Percentiles rank a stretch among this genome's conserved stretches.
These are phyloP conservation scores for Cryphonectria parasitica DNA, from an alignment of 2,329 filamentous ascomycete genomes.

Conservation along the genomic window DNA sequence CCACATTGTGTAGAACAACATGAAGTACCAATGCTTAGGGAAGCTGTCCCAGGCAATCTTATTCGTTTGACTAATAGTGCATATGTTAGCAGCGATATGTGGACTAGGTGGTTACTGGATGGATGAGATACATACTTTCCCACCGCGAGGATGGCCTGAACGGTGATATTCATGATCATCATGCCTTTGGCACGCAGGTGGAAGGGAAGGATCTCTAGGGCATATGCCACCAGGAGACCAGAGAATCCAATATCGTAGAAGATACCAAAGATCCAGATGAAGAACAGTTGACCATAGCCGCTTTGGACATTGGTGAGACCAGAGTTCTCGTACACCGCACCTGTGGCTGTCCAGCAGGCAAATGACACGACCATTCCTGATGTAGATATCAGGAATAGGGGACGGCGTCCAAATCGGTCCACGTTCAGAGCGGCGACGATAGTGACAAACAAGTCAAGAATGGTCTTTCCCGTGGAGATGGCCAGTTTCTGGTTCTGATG, in stretches of 20 bases:
- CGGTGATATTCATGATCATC: constrained; percentile 67
- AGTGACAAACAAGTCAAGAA: constrained; percentile 59
- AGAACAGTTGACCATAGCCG: constrained; percentile 59
- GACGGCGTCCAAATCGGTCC: constrained; percentile 52
- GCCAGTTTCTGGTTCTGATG: constrained; percentile 56
- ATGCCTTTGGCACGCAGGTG: constrained; percentile 61
- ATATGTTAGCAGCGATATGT: background rate
- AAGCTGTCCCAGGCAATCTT: constrained; percentile 64
- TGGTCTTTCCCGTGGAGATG: constrained; percentile 53
- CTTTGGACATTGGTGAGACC: constrained; percentile 41
- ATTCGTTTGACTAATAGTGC: constrained; percentile 59
- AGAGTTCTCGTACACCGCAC: constrained; percentile 53
- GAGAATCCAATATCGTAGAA: constrained; percentile 65
- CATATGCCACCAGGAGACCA: constrained; percentile 60
- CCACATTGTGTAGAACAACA: constrained; percentile 69
- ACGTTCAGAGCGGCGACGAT: constrained; percentile 53
- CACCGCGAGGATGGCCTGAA: constrained; percentile 64
- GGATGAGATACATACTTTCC: constrained; percentile 54
- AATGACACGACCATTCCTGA: constrained; percentile 53
- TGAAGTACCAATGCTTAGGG: constrained; percentile 66
- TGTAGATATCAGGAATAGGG: constrained; percentile 53
- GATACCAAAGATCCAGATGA: constrained; percentile 63
- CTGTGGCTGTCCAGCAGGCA: constrained; percentile 52
- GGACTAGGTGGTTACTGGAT: background rate
- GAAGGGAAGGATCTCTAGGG: constrained; percentile 63